phyloP scores from a whole-genome alignment of 2,329 filamentous ascomycete species.

The Cladophialophora bantiana region DNA sequence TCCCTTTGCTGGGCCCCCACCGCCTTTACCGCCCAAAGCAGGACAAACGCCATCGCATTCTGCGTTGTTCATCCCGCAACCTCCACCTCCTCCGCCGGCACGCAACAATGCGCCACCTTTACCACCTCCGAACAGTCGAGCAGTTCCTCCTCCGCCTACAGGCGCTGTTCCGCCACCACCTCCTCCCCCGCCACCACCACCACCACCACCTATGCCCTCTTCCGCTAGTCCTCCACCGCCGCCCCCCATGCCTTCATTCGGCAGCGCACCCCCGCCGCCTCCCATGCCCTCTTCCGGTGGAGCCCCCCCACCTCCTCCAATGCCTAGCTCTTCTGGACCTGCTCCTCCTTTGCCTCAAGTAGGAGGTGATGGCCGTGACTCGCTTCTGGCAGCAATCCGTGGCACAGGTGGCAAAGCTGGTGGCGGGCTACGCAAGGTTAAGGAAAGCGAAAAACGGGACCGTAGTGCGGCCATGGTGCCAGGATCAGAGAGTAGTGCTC shows the following conservation, averaged over 20 bases:
- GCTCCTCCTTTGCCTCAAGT: slow-evolving; percentile 53
- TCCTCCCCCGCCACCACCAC: slow-evolving; percentile 50
- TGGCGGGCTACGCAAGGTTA: slow-evolving; percentile 55
- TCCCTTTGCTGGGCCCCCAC: slow-evolving; percentile 67
- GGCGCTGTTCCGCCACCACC: slow-evolving; percentile 50
- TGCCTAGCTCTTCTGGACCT: slow-evolving; percentile 43
- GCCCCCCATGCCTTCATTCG: slow-evolving; percentile 45
- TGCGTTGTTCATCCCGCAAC: slow-evolving; percentile 43
- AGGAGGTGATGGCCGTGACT: slow-evolving; percentile 50
- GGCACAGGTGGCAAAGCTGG: slow-evolving; percentile 67
- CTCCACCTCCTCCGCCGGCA: slow-evolving; percentile 58
- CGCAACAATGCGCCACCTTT: slow-evolving; percentile 54
- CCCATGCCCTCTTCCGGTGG: slow-evolving; percentile 52
- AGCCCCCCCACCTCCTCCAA: slow-evolving; percentile 42
- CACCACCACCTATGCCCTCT: slow-evolving; percentile 46
- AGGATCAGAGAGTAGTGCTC: slow-evolving; percentile 62
- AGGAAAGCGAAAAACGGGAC: slow-evolving; percentile 55
- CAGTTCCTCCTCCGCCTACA: slow-evolving; percentile 53
- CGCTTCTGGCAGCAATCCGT: slow-evolving; percentile 57
- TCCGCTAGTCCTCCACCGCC: slow-evolving; percentile 48
- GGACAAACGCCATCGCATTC: slow-evolving; percentile 30
- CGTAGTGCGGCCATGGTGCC: slow-evolving; percentile 54
- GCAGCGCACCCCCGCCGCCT: slow-evolving; percentile 52
- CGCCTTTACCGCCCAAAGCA: slow-evolving; percentile 68
- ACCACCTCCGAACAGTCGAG: slow-evolving; percentile 65